Conservation (phyloP, 1,284 basidiomycete genomes). For the Stygiomarasmius scandens region DNA sequence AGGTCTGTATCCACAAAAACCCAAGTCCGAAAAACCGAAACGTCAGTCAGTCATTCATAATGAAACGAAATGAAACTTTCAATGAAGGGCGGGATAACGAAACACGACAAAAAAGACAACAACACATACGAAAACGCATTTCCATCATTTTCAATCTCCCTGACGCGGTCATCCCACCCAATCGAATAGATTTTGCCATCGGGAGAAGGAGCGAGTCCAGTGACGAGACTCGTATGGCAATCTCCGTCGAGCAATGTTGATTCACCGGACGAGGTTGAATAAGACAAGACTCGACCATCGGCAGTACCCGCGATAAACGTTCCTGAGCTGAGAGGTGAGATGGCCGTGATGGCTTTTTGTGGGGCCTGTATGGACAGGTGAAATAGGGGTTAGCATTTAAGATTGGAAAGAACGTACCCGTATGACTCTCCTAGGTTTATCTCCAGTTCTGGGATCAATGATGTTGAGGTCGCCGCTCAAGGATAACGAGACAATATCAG, state of each 20-base stretch:
- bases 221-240: constrained; percentile 75
- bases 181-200: constrained; percentile 65
- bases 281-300: constrained; percentile 79
- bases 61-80: neutral
- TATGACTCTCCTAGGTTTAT: constrained; percentile 63
- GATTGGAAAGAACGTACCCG: neutral
- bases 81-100: constrained; percentile 46
- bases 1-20: constrained; percentile 36
- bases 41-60: neutral
- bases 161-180: constrained; percentile 81
- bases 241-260: constrained; percentile 60
- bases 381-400: constrained; percentile 8
- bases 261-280: constrained; percentile 48
- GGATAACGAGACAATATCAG: constrained; percentile 83
- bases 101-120: constrained; percentile 42
- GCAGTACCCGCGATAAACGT: constrained; percentile 86
- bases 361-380: constrained; percentile 59
- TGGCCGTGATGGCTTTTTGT: constrained; percentile 79
- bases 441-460: constrained; percentile 74
- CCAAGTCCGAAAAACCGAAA: neutral
- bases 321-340: constrained; percentile 38
- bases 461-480: constrained; percentile 85
- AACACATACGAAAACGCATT: constrained; percentile 59
- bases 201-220: constrained; percentile 58
- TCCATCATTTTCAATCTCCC: constrained; percentile 57